A percentile compares a stretch with the other conserved stretches of the same genome.
Evolutionary conservation across 495 filamentous ascomycete genomes (phyloP).

Genomic region (Hypoxylon fuscum): DNA sequence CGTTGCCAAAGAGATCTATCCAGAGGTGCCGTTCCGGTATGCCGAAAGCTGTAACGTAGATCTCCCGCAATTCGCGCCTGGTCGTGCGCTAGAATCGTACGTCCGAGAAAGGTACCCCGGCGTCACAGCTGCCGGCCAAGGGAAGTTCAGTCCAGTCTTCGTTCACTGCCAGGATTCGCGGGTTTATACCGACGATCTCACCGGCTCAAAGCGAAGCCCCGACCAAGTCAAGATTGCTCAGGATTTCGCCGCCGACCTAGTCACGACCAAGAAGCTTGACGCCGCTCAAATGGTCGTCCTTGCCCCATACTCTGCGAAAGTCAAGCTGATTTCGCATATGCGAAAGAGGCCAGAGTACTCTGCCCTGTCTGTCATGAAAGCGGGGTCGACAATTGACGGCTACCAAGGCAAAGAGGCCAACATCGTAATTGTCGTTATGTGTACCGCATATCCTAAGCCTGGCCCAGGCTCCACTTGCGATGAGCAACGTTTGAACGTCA

Average conservation of each 20-base stretch:
- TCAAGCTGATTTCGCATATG: background rate
- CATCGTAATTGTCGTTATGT: conserved; percentile 23
- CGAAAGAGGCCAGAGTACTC: background rate
- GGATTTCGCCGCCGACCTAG: conserved; percentile 15
- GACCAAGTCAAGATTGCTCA: conserved; percentile 16
- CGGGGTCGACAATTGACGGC: conserved; percentile 9
- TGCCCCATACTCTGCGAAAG: conserved; percentile 20
- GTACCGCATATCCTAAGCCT: conserved; percentile 5
- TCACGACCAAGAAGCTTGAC: background rate
- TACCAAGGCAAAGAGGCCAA: conserved; percentile 23
- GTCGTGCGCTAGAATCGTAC: background rate
- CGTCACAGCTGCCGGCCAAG: background rate
- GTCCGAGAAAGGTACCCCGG: background rate
- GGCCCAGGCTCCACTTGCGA: conserved; percentile 25
- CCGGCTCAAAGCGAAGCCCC: conserved; percentile 5
- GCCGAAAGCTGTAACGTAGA: background rate
- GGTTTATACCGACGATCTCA: background rate
- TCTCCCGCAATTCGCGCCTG: background rate
- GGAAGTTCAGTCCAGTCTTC: conserved; percentile 6
- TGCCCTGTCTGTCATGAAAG: background rate
- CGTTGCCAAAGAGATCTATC: conserved; percentile 3
- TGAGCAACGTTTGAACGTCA: conserved; percentile 22
- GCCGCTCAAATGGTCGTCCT: conserved; percentile 7
- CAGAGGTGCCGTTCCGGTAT: conserved; percentile 15
- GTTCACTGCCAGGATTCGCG: conserved; percentile 13